Evolutionary conservation across 163 green algal species (phyloP), one percentile per base, ranked within the genome.

Genomic region (Scenedesmus sp.): DNA sequence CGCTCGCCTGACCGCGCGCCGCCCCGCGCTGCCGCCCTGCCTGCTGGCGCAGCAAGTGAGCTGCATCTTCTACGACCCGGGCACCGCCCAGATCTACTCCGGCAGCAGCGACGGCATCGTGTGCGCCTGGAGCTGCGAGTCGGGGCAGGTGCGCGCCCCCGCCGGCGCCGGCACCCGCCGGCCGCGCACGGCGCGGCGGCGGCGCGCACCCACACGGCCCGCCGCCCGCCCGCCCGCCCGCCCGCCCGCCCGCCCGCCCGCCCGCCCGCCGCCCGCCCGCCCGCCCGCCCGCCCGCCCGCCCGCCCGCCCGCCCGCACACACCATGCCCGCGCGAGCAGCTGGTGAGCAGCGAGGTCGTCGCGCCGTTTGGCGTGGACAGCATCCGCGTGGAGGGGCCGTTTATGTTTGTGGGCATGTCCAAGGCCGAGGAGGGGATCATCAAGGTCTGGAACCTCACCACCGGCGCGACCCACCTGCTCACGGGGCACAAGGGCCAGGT

Each of bases 401-500:
- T 70, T 44, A 71, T 83, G 64, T 83, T 83, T 77, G 75, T 83
- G 42, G 75, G 63, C 54, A 71, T 83, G 48, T 64, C 36, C 3
- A 26, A 47, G 1, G 33, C 14, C 2, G 57, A 70, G 6, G 75
- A 83, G 39, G 65, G 75, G 51, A 71, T 75, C 17, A 53, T 83
- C 14, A 75, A 77, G 53, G 75, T 83, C 7, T 83, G 63, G n/a
- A 83, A 83, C 75, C 56, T 83, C 9, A 26, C 17, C 20, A 48
- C 29, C 9, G 65, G 64, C 9, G 22, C 44, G 6, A 26, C 10
- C 7, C 75, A 83, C 33, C 29, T 34, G 56, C 75, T 83, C 31
- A 77, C 75, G 26, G 75, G 75, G 24, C 75, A 83, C 56, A 75
- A 73, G 74, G 75, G 75, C 22, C 75, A 83, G 39, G 75, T 83